Evolutionary conservation across 257 asterid genomes (phyloP), one percentile per base, ranked within the genome.

Genomic region (Solanum sparsipilum): DNA sequence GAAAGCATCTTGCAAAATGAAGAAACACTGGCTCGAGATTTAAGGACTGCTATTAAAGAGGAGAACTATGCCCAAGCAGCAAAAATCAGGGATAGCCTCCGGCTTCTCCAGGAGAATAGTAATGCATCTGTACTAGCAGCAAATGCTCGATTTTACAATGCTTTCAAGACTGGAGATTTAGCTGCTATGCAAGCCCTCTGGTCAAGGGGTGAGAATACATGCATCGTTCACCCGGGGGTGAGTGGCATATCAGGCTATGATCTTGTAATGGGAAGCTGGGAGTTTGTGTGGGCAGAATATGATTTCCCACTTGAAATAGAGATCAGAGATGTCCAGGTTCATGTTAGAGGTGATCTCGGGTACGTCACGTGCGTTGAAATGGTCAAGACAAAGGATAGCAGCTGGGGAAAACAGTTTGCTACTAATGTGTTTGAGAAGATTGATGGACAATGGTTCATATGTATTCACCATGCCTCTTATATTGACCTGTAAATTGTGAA

Each of bases 241-340:
- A 96, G 99, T 63, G 99, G 99, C 74, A 97, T 97, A 87, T 92
- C 98, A 9, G 99, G 99, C 7, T 83, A 97, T 85, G 99, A 97
- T 89, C 98, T 96, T 38, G 93, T 97, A 52, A 97, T 97, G 99
- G 99, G 99, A 36, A 96, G 99, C 90, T 96, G 99, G 99, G 99
- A 96, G 83, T 95, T 95, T 31, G 99, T 97, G 34, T 96, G 99
- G 99, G 99, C 99, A 2, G 99, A 97, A 83, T 96, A 96, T 34
- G 99, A 96, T 71, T 96, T 97, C 84, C 98, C 99, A 1, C 92
- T 97, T 16, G 95, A 96, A 41, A 95, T 96, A 4, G 98, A 97
- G 92, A 92, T 91, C 18, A 94, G 92, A 95, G 99, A 96, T 85
- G 98, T 91, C n/a, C 96, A 94, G 89, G 98, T 94, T 78, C 98